Percentiles rank a stretch among this genome's conserved stretches.
phyloP scores from a whole-genome alignment of 371 early-diverging fungal species.

The Actinomortierella wolfii region DNA sequence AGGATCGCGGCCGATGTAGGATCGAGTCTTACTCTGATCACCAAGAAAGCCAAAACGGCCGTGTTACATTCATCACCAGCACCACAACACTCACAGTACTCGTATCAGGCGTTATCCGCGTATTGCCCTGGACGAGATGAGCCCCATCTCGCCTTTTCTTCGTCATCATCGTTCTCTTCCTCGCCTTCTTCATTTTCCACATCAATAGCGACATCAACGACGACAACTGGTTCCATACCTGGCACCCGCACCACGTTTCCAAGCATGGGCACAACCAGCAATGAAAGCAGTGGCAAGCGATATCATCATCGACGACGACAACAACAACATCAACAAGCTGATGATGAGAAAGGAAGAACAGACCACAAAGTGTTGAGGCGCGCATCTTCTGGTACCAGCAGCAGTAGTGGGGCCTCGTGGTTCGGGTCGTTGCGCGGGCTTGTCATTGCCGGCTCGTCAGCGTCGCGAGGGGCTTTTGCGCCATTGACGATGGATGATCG shows the following conservation, averaged over 20 bases:
- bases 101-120: too few relatives aligned
- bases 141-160: neutral
- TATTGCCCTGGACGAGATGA: too few relatives aligned
- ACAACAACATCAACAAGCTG: conserved; percentile 1
- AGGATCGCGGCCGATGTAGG: too few relatives aligned
- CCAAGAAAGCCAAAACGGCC: too few relatives aligned
- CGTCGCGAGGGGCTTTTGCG: conserved; percentile 30
- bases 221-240: neutral
- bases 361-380: too few relatives aligned
- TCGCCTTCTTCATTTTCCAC: neutral
- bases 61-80: too few relatives aligned
- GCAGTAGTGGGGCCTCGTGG: conserved; percentile 20
- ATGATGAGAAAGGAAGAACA: conserved; percentile 1
- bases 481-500: conserved; percentile 6
- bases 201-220: neutral
- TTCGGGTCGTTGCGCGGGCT: conserved; percentile 37
- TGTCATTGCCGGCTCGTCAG: conserved; percentile 29
- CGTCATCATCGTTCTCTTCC: conserved; percentile 1
- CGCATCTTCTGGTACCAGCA: too few relatives aligned
- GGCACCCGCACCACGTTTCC: conserved; percentile 8
- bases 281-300: conserved; percentile 6
- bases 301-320: neutral
- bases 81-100: too few relatives aligned
- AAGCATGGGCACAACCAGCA: neutral
- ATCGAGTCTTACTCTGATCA: too few relatives aligned